Evolutionary conservation across 106 monocot genomes (phyloP), one percentile per base, ranked within the genome.

Genomic region (Dendrobium catenatum): DNA sequence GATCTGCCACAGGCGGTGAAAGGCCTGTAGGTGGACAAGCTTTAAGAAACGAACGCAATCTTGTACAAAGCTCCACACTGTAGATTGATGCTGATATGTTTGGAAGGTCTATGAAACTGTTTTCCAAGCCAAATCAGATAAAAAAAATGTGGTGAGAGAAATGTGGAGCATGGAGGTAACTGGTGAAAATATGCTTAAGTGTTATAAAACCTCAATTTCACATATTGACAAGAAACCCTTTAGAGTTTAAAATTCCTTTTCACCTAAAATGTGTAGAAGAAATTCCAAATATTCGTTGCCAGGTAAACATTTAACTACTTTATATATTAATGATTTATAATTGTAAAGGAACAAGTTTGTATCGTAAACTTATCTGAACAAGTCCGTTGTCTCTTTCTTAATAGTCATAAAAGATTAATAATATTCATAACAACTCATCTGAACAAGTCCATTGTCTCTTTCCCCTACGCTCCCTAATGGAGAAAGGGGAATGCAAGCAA

Each of bases 31-130:
- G 95, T 84, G 95, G 95, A 56, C 92, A 95, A 44, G 88, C 84
- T 72, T 92, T 87, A 81, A 95, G 90, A 54, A 95, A 95, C 55
- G 88, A 83, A 61, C 92, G 90, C 83, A 95, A 78, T 86, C 95
- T 87, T 79, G 79, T 90, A 73, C 80, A 87, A 18, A 95, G 92
- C 76, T 90, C 95, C 43, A 79, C 86, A 83, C 88, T 87, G 73
- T 92, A 90, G 18, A 95, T 95, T 77, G 90, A 87, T n/a, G 95
- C 89, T 22, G 87, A 85, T 79, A 92, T 84, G 79, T 90, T 92
- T 70, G 95, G 95, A 78, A 95, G 89, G 75, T 95, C 95, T 77
- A 95, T 41, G 80, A 92, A 95, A 76, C 95, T 95, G 87, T 29
- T 47, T 70, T 11, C 9, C 26, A 70, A 33, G 51, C 26, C 3